Base-by-base conservation (phyloP, 176 grass and related monocot species). In the Zea mays region DNA sequence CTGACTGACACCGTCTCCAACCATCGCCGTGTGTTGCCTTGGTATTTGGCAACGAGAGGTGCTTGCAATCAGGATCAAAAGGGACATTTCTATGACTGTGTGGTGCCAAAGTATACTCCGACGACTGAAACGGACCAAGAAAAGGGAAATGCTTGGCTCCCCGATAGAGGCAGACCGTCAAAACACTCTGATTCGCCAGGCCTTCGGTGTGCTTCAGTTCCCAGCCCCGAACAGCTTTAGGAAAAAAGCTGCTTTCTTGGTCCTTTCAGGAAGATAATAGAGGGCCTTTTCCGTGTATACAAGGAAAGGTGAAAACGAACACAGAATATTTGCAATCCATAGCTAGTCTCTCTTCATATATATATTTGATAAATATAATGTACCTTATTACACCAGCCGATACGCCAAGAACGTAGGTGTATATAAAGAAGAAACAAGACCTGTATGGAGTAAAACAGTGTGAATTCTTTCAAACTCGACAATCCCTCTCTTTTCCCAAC, bases 231-330 rank as follows among this genome's bases (percentile, higher is more conserved):
- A 57, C 70, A 84, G 12, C 62, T 79, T 69, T 87, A 41, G 11
- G 5, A 0, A 13, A 72, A 87, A 83, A 6, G 69, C 80, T 83
- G 80, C 62, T 78, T 87, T 82, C 41, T 73, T 51, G 79, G 68
- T 61, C 61, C 19, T 45, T 73, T 55, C 62, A 68, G 12, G 7
- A 36, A 41, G 56, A 8, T 1, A 20, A 55, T 16, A 72, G 37
- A 40, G 3, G 5, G 48, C 15, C 48, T 73, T 46, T 2, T 66
- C 17, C 27, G 27, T 10, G 57, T 59, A 13, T 73, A 15, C 13
- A 16, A 49, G 45, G 13, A 50, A 49, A 46, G 54, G 47, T 19
- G 1, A 14, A 39, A 20, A 36, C 9, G 27, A 7, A 16, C 1
- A 8, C 1, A 19, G 5, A 10, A 7, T 4, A 38, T 17, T 39